A percentile compares a stretch with the other conserved stretches of the same genome.
phyloP scores from a whole-genome alignment of 148 eudicot species.

The Rhododendron henanense region DNA sequence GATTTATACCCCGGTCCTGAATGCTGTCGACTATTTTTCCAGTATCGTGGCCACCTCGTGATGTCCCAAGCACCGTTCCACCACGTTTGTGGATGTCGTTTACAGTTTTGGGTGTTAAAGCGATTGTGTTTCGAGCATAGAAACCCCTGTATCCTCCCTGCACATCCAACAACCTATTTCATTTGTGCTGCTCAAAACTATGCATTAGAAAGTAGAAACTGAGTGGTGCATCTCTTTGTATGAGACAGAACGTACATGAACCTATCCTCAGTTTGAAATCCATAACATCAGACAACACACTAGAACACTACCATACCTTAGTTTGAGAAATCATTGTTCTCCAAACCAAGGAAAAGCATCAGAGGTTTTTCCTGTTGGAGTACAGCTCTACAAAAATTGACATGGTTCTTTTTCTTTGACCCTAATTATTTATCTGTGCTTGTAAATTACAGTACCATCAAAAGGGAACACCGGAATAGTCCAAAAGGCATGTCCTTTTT shows the following conservation, averaged over 20 bases:
- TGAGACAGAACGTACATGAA: neutral
- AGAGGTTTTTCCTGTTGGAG: neutral
- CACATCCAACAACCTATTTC: neutral
- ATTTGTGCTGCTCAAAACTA: neutral
- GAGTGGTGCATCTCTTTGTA: neutral
- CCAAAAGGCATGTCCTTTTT: too few species aligned
- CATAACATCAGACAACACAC: neutral
- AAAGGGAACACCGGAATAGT: too few species aligned
- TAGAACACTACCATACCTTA: neutral
- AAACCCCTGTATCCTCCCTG: constrained; percentile 25
- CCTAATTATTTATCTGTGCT: too few species aligned
- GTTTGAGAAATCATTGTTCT: neutral
- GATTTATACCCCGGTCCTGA: constrained; percentile 24
- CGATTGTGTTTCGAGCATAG: constrained; percentile 16
- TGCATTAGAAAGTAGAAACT: neutral
- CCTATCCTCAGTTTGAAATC: neutral
- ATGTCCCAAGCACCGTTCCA: constrained; percentile 21
- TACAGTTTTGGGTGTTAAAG: constrained; percentile 17
- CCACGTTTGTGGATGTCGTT: constrained; percentile 25
- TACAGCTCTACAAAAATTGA: neutral
- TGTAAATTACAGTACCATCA: too few species aligned
- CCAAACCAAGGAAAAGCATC: neutral
- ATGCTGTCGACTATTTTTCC: constrained; percentile 23
- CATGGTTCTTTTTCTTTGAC: neutral
- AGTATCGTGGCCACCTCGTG: constrained; percentile 14